Base-by-base conservation (phyloP, 352 stramenopile genomes). In the Pythium phragmiticola region DNA sequence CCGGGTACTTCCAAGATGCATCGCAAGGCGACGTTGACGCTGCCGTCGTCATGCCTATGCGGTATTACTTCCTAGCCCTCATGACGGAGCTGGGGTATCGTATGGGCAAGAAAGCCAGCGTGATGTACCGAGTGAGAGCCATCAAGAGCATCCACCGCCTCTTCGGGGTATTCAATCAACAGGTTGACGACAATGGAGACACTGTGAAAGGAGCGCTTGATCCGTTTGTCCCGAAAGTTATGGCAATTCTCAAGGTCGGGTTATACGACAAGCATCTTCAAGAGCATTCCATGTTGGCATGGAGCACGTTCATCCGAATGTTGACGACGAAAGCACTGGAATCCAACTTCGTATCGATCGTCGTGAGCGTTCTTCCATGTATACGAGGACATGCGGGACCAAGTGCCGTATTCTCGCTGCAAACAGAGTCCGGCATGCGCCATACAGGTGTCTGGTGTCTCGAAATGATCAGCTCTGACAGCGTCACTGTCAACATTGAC, bases 191-290 rank as follows among this genome's bases (percentile, higher is more conserved):
- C 17, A 60, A 80, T n/a, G 48, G 63, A 43, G 41, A 68, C 45
- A 63, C 65, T 51, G 68, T 58, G 14, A 75, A 69, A 62, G 83
- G 86, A 37, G 65, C 81, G 17, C 67, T 96, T 11, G 88, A 96
- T 61, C 65, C 83, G 19, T 96, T 92, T 68, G 77, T 96, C 16
- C 88, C 88, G 3, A 96, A 96, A 66, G 84, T 96, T 39, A 96
- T 96, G 88, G 88, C 86, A 23, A 95, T 86, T 21, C 69, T 96
- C 5, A 96, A 96, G 62, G 75, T 92, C 8, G 84, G 80, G 26
- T 63, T 94, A 8, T 68, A 66, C 33, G 86, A 95, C 45, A 57
- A 47, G 21, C 68, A 76, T 21, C 65, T 95, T 45, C 74, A 84
- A 65, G 72, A 78, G 33, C 61, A 87, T 69, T 80, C 78, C 9